A percentile compares a stretch with the other conserved stretches of the same genome.
Conservation (phyloP, 768 basidiomycete genomes). For the Lentinula detonsa region DNA sequence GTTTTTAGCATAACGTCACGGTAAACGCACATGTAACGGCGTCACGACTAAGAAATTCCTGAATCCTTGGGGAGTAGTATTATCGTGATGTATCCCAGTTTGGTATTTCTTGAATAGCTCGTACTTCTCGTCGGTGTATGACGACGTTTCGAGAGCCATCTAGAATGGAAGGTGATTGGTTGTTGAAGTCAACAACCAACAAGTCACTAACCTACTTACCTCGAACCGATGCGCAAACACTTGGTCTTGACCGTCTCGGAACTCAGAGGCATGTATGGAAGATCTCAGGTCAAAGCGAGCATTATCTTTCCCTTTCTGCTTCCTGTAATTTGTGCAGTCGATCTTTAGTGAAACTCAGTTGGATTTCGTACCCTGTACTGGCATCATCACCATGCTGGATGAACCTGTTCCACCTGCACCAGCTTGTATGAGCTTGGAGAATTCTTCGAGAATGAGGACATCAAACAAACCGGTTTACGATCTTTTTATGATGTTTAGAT, state of each 20-base stretch:
- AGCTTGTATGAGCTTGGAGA: neutral
- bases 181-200: neutral
- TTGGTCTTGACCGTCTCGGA: constrained; percentile 20
- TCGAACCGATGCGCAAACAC: constrained; percentile 50
- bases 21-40: constrained; percentile 57
- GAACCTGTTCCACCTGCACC: constrained; percentile 68
- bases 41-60: constrained; percentile 72
- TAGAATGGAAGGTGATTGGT: constrained; percentile 20
- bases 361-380: constrained; percentile 7
- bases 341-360: constrained; percentile 7
- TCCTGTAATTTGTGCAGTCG: constrained; percentile 15
- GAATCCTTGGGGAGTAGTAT: constrained; percentile 48
- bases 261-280: constrained; percentile 56
- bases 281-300: constrained; percentile 35
- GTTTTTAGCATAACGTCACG: neutral
- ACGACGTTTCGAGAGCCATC: constrained; percentile 73
- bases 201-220: constrained; percentile 27
- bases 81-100: constrained; percentile 68
- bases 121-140: constrained; percentile 78
- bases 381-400: constrained; percentile 39
- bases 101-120: constrained; percentile 76
- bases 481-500: constrained; percentile 69
- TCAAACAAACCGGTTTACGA: constrained; percentile 56
- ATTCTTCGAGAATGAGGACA: neutral
- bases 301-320: constrained; percentile 16